A percentile compares a stretch with the other conserved stretches of the same genome.
These are phyloP conservation scores for Aspergillus transmontanensis DNA, from an alignment of 2,329 filamentous ascomycete genomes.

Conservation along the genomic window DNA sequence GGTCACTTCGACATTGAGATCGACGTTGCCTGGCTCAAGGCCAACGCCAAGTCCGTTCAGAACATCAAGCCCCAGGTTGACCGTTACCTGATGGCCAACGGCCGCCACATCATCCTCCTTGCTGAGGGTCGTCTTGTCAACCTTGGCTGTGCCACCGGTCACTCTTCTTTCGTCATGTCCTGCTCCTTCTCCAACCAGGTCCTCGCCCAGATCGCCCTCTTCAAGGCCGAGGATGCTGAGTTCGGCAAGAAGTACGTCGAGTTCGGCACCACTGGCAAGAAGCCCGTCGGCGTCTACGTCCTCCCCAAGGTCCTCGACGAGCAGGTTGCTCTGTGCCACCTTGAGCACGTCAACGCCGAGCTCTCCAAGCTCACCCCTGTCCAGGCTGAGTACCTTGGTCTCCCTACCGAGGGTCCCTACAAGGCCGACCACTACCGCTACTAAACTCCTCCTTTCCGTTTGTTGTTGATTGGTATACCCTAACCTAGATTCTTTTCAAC, in stretches of 20 bases:
- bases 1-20: constrained; percentile 99
- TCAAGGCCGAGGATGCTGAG: constrained; percentile 83
- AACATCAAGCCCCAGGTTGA: constrained; percentile 99
- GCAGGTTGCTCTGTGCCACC: constrained; percentile 93
- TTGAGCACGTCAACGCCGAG: constrained; percentile 92
- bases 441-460: constrained; percentile 51
- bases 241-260: constrained; percentile 95
- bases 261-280: constrained; percentile 90
- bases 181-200: constrained; percentile 99
- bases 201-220: constrained; percentile 97
- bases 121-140: constrained; percentile 99
- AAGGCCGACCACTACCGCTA: constrained; percentile 88
- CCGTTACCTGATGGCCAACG: constrained; percentile 91
- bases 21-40: constrained; percentile 99
- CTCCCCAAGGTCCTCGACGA: constrained; percentile 99
- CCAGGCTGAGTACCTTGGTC: constrained; percentile 93
- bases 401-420: constrained; percentile 85
- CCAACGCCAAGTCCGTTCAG: constrained; percentile 87
- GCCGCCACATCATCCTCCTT: constrained; percentile 96
- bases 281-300: constrained; percentile 90
- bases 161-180: constrained; percentile 99
- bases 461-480: constrained; percentile 35
- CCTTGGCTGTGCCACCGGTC: constrained; percentile 96
- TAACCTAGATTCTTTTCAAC: constrained; percentile 53
- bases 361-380: constrained; percentile 80